These are phyloP conservation scores for Tetrapisispora pingtungensis DNA, from an alignment of 805 yeast species.

Conservation along the genomic window DNA sequence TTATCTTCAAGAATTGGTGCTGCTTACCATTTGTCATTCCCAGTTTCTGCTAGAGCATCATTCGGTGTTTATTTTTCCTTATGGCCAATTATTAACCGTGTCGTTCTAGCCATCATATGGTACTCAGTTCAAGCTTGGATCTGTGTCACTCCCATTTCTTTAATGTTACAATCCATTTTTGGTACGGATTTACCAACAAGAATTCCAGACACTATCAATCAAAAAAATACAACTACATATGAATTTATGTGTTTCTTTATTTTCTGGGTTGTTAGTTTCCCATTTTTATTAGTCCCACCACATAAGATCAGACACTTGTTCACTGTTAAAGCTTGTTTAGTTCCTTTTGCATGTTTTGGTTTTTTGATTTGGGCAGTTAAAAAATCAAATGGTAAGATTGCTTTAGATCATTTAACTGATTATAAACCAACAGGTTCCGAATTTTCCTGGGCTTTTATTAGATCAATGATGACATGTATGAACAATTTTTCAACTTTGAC, in stretches of 20 bases:
- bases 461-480: constrained; percentile 61
- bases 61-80: constrained; percentile 81
- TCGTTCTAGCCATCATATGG: constrained; percentile 83
- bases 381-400: constrained; percentile 54
- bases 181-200: constrained; percentile 52
- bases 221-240: constrained; percentile 58
- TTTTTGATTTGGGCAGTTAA: constrained; percentile 77
- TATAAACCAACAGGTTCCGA: constrained; percentile 17
- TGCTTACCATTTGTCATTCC: constrained; percentile 73
- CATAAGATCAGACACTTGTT: constrained; percentile 76
- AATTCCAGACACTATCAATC: constrained; percentile 52
- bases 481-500: constrained; percentile 76
- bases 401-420: constrained; percentile 19
- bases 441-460: constrained; percentile 58
- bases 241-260: constrained; percentile 67
- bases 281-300: constrained; percentile 73
- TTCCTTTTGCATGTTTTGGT: constrained; percentile 76
- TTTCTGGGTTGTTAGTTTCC: constrained; percentile 72
- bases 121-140: constrained; percentile 78
- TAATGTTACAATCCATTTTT: constrained; percentile 70
- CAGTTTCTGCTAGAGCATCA: constrained; percentile 69
- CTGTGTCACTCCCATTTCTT: constrained; percentile 71
- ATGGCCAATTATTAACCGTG: constrained; percentile 85
- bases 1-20: constrained; percentile 73
- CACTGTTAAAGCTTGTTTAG: constrained; percentile 67